Conservation (phyloP, 2,329 filamentous ascomycete genomes). For the Coniochaeta sp. region DNA sequence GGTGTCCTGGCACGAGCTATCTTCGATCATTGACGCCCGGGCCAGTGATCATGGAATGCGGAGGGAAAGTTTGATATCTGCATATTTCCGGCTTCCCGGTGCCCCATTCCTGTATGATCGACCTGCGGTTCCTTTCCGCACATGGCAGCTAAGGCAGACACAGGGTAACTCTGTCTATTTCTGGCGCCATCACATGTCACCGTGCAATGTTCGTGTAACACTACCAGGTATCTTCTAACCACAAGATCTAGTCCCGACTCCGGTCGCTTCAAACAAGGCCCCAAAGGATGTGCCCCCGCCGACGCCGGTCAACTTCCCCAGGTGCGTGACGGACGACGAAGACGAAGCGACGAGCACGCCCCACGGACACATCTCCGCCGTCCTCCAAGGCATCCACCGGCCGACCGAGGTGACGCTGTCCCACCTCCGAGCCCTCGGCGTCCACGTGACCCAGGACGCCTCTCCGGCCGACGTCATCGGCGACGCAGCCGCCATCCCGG, state of each 20-base stretch:
- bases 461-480: constrained; percentile 44
- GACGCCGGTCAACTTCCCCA: constrained; percentile 47
- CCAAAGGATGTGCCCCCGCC: constrained; percentile 49
- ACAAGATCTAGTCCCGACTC: constrained; percentile 9
- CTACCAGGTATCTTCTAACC: not conserved
- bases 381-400: constrained; percentile 48
- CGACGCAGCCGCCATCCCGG: constrained; percentile 43
- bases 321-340: constrained; percentile 11
- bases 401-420: constrained; percentile 38
- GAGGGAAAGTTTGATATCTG: not conserved
- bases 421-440: constrained; percentile 51
- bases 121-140: not conserved
- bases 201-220: not conserved
- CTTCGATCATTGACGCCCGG: no score
- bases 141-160: not conserved
- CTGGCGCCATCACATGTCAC: not conserved
- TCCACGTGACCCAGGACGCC: constrained; percentile 46
- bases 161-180: not conserved
- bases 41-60: not conserved
- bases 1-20: not conserved
- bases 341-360: constrained; percentile 20
- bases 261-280: constrained; percentile 16
- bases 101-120: constrained; percentile 10
- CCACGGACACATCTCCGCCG: constrained; percentile 28
- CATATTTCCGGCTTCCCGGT: constrained; percentile 1